phyloP scores from a whole-genome alignment of 2,329 filamentous ascomycete genomes.

The Trichoderma koningii region DNA sequence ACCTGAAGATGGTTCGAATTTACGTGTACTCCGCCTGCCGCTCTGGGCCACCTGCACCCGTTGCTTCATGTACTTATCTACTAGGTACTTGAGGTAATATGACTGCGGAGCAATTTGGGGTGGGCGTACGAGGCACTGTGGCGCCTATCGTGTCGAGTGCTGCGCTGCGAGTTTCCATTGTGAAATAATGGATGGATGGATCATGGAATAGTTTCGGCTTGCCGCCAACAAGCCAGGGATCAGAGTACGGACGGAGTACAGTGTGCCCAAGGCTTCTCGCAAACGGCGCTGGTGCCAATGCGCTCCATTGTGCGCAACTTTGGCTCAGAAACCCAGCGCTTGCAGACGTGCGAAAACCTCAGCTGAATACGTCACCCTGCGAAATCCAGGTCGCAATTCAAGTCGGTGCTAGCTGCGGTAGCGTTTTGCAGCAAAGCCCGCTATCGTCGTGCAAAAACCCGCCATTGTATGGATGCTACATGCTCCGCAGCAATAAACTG shows the following conservation, averaged over 20 bases:
- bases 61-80: not conserved
- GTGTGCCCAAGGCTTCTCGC: not conserved
- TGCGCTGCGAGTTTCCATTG: not conserved
- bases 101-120: not conserved
- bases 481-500: not conserved
- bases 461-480: slow-evolving; percentile 1
- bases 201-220: not conserved
- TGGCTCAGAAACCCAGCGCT: not conserved
- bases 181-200: not conserved
- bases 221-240: not conserved
- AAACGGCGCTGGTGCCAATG: not conserved
- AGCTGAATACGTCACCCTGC: slow-evolving; percentile 4
- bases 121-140: not conserved
- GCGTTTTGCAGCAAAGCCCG: not conserved
- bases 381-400: not conserved
- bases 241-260: not conserved
- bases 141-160: not conserved
- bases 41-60: slow-evolving; percentile 11
- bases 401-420: not conserved
- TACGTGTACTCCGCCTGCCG: not conserved
- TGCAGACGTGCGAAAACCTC: not conserved
- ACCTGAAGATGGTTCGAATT: slow-evolving; percentile 26
- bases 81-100: no score
- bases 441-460: not conserved
- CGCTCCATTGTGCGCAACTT: not conserved